Conservation (phyloP, 1,284 basidiomycete species). For the Ceraceosorus guamensis region DNA sequence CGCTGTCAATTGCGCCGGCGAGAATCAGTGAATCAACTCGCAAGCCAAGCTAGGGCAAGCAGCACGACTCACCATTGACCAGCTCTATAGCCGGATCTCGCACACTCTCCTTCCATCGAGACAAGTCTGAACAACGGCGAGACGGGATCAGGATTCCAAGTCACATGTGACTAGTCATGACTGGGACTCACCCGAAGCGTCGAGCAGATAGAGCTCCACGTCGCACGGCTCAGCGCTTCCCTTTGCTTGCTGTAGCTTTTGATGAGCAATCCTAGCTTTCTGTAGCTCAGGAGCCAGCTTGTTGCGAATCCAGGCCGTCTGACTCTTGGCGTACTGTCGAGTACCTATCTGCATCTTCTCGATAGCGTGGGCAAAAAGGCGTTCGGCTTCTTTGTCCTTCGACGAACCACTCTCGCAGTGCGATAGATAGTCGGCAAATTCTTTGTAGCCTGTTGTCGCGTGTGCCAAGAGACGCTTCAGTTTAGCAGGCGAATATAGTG, state of each 20-base stretch:
- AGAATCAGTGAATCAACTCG: neutral
- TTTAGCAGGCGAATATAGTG: neutral
- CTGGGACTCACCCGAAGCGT: conserved; percentile 61
- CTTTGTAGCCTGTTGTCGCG: conserved; percentile 67
- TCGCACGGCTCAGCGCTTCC: conserved; percentile 10
- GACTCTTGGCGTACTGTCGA: conserved; percentile 81
- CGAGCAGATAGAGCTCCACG: conserved; percentile 57
- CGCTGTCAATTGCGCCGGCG: conserved; percentile 49
- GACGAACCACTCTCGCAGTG: conserved; percentile 31
- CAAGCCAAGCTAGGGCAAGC: neutral
- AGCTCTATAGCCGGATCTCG: conserved; percentile 31
- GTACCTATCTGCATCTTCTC: conserved; percentile 80
- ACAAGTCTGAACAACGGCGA: conserved; percentile 11
- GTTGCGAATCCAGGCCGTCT: conserved; percentile 85
- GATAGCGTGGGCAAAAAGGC: conserved; percentile 58
- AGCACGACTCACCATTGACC: conserved; percentile 2
- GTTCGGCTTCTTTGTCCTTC: conserved; percentile 6
- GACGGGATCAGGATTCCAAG: neutral
- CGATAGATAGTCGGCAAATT: conserved; percentile 67
- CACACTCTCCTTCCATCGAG: conserved; percentile 56
- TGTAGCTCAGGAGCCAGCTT: conserved; percentile 71
- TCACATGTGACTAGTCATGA: neutral
- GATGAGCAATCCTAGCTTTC: too few relatives aligned
- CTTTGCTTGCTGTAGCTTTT: neutral
- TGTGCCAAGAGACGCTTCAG: neutral